Evolutionary conservation across 202 grass and related monocot species (phyloP), one percentile per base, ranked within the genome.

Genomic region (Cymbopogon flexuosus): DNA sequence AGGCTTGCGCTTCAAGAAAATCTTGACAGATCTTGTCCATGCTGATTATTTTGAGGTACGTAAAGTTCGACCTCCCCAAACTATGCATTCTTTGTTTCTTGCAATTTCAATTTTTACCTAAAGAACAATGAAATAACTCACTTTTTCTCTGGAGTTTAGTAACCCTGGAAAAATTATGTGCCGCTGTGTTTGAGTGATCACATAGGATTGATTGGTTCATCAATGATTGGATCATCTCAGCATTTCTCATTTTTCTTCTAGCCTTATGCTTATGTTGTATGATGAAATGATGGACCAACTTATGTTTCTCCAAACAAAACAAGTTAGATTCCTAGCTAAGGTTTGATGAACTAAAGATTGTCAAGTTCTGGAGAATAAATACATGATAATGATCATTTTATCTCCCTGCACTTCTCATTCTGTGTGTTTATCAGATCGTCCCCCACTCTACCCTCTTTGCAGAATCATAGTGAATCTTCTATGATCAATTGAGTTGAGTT

Each of bases 41-140:
- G 77, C 84, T 80, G 88, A 95, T 90, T 98, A 98, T 82, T 98
- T 98, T 76, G 92, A 95, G 96, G 96, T 95, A 86, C 77, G 58
- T 34, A 27, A 49, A 67, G 46, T 79, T 74, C 67, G 65, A 78
- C 14, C 14, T 62, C 41, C 4, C 24, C 27, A 60, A 4, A 34
- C 0, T 58, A 14, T 67, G 47, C 36, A 82, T 40, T 63, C 21
- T 78, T 67, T 45, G 16, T 21, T 61, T 19, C 11, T 42, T 69
- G 49, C 61, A 33, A 64, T 76, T 47, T 72, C 67, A 22, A 37
- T 18, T 49, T 81, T 3, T 65, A 46, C 10, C 49, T 39, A 51
- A 21, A 33, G 0, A 63, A 73, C 41, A 68, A n/a, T 52, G 24
- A 62, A 41, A 41, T 42, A 77, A 46, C 72, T 72, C 78, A 52